Base-by-base conservation (phyloP, 2,329 filamentous ascomycete genomes). In the Akanthomyces lecanii region DNA sequence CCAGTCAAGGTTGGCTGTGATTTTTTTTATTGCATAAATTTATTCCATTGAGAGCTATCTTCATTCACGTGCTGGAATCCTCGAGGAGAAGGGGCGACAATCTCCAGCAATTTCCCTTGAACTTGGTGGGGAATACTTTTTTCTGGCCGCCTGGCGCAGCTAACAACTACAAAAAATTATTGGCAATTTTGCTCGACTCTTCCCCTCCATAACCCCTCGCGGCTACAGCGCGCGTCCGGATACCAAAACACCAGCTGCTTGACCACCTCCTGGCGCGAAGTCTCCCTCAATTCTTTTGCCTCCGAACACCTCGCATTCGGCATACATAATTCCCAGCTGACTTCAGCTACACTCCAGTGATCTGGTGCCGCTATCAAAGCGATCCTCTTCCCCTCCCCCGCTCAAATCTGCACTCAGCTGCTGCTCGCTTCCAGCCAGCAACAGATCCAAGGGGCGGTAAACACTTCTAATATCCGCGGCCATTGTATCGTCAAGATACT, bases 191-290 rank as follows among this genome's bases (percentile, higher is more conserved):
- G 53, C 61, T 63, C 61, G 53, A 53, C 45, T 58, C 40, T 58
- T 58, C 61, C 61, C 61, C 61, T 63, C 61, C 53, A 58, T 57
- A 63, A 58, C 61, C 61, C 61, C 61, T 63, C 61, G 61, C 61
- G 61, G 61, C 53, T 44, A 51, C 50, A 50, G 44, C 52, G 60
- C 61, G 61, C 61, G 61, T 58, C 61, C n/a, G 23, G 47, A 63
- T 57, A 51, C 53, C 25, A 30, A 54, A 61, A 53, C 42, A 54
- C 38, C n/a, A 53, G 40, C 28, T 25, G 16, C 59, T 40, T 16
- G 40, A 61, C 59, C 54, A 8, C 48, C n/a, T 44, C 6, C 18
- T 52, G 47, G 23, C 47, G 57, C 57, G n/a, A 40, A 58, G 3
- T 53, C 8, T 52, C n/a, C 30, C 11, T 44, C 21, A 10, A 36